Percentiles rank a stretch among this genome's conserved stretches.
Evolutionary conservation across 2,329 filamentous ascomycete genomes (phyloP).

Genomic region (Drechslerella dactyloides): DNA sequence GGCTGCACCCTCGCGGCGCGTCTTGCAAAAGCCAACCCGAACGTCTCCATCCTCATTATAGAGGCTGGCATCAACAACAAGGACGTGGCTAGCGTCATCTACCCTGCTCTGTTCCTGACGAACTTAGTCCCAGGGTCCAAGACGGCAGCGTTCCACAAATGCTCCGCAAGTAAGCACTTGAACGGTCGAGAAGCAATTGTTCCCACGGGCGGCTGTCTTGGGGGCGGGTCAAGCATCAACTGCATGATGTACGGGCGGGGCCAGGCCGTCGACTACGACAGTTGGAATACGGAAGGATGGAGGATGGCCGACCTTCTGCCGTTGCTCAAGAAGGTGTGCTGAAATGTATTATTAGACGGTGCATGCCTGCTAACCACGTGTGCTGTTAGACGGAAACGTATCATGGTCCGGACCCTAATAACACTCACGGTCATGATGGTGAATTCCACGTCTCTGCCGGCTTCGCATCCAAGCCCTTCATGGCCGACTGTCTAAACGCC

Average conservation of each 20-base stretch:
- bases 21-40: conserved; percentile 63
- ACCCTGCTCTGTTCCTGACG: conserved; percentile 63
- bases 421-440: conserved; percentile 52
- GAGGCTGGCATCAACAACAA: conserved; percentile 65
- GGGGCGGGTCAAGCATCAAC: conserved; percentile 69
- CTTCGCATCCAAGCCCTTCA: conserved; percentile 58
- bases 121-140: conserved; percentile 63
- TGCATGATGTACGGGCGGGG: conserved; percentile 63
- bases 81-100: conserved; percentile 62
- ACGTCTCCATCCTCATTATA: conserved; percentile 63
- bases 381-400: conserved; percentile 48
- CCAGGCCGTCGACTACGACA: conserved; percentile 62
- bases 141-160: conserved; percentile 64
- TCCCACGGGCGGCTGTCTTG: conserved; percentile 63
- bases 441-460: conserved; percentile 61
- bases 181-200: conserved; percentile 61
- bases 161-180: conserved; percentile 61
- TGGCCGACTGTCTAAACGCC: conserved; percentile 64
- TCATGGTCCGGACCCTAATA: conserved; percentile 31
- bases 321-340: conserved; percentile 62
- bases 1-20: conserved; percentile 63
- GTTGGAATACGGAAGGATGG: conserved; percentile 65
- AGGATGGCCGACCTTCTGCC: conserved; percentile 63
- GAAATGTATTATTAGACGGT: not conserved
- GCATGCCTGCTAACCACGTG: not conserved